phyloP scores from a whole-genome alignment of 768 basidiomycete species.

The Collybia sp. region DNA sequence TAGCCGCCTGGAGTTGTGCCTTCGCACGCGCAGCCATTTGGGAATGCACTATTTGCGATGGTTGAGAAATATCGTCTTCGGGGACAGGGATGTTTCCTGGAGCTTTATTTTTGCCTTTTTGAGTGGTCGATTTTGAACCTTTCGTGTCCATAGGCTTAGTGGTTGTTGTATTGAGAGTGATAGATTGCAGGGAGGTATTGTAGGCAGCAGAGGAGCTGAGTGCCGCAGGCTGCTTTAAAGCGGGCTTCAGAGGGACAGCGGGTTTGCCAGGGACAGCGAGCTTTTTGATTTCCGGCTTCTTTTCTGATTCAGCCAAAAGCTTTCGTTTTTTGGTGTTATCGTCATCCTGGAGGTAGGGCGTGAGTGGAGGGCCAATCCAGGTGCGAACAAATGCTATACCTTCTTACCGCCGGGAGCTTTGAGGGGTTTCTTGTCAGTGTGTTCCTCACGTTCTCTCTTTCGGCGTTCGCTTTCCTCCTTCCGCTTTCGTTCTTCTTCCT shows the following conservation, averaged over 20 bases:
- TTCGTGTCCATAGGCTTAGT: conserved; percentile 32
- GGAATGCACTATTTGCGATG: conserved; percentile 57
- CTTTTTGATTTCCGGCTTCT: conserved; percentile 59
- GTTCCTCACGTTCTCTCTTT: conserved; percentile 79
- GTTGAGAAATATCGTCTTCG: conserved; percentile 53
- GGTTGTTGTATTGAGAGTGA: conserved; percentile 18
- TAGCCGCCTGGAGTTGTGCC: conserved; percentile 60
- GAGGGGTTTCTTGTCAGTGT: conserved; percentile 62
- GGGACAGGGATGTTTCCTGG: conserved; percentile 20
- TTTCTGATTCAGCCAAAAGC: conserved; percentile 44
- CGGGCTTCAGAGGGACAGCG: conserved; percentile 30
- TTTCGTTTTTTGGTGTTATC: conserved; percentile 73
- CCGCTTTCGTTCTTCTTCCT: conserved; percentile 66
- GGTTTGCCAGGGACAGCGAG: conserved; percentile 46
- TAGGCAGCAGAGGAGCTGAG: conserved; percentile 33
- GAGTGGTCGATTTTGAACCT: conserved; percentile 21
- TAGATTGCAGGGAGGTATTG: conserved; percentile 30
- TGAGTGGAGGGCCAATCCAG: conserved; percentile 1
- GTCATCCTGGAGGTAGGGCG: conserved; percentile 45
- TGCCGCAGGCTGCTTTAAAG: conserved; percentile 32
- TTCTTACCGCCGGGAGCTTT: conserved; percentile 53
- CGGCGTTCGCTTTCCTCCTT: conserved; percentile 74
- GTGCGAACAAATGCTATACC: conserved; percentile 23
- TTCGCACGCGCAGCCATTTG: conserved; percentile 73
- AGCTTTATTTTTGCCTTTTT: conserved; percentile 48